A percentile compares a stretch with the other conserved stretches of the same genome.
These are phyloP conservation scores for Blastobotrys peoriensis DNA, from an alignment of 805 yeast species.

Conservation along the genomic window DNA sequence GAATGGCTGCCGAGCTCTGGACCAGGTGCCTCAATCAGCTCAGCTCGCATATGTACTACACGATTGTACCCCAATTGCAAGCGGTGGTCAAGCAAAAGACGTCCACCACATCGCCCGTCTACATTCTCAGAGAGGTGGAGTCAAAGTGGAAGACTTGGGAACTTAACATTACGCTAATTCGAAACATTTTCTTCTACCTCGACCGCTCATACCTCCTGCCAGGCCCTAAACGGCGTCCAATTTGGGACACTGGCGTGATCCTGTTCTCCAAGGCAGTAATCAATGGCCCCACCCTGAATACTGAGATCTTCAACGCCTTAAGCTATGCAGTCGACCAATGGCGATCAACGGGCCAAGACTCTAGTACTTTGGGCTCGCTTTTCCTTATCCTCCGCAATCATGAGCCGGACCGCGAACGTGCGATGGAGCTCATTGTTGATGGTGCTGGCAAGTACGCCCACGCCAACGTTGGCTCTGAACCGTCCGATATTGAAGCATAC, in stretches of 20 bases:
- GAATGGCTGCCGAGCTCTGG: conserved; percentile 21
- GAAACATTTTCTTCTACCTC: conserved; percentile 26
- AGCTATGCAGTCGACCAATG: neutral
- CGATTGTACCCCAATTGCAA: neutral
- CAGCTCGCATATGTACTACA: conserved; percentile 8
- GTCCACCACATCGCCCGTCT: neutral
- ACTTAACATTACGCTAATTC: conserved; percentile 17
- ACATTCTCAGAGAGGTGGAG: conserved; percentile 1
- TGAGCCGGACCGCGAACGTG: neutral
- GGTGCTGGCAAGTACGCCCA: neutral
- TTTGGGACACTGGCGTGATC: conserved; percentile 15
- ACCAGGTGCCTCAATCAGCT: conserved; percentile 15
- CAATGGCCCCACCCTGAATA: neutral
- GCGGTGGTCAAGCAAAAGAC: neutral
- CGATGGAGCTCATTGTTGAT: neutral
- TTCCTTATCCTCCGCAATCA: neutral
- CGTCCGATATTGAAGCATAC: neutral
- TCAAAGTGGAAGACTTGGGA: conserved; percentile 17
- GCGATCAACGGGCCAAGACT: neutral
- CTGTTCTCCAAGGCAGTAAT: conserved; percentile 11
- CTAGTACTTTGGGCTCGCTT: neutral
- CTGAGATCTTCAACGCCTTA: neutral
- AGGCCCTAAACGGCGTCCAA: conserved; percentile 10
- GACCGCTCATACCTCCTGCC: conserved; percentile 25
- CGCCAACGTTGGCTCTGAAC: neutral